Conservation (phyloP, 2,329 filamentous ascomycete genomes). For the Didymella pinodella region DNA sequence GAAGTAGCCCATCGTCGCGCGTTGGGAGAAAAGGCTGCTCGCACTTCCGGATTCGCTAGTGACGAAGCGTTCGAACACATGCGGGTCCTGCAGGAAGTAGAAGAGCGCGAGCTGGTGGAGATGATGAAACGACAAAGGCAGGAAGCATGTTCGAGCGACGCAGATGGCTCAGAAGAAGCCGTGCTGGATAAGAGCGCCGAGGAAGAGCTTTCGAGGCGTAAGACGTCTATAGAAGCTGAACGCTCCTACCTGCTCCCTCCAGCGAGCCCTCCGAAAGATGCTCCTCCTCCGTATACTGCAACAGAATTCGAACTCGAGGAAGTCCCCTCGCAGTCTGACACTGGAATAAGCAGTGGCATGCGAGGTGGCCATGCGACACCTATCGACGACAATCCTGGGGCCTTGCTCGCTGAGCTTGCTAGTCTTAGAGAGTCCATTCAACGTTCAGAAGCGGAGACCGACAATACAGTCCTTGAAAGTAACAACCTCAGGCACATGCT, state of each 20-base stretch:
- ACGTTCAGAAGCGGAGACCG: background rate
- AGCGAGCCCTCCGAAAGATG: background rate
- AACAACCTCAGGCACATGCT: slow-evolving; percentile 13
- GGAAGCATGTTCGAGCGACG: background rate
- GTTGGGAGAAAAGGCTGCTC: background rate
- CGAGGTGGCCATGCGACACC: background rate
- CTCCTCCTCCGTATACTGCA: background rate
- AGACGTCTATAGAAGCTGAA: background rate
- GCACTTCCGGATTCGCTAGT: background rate
- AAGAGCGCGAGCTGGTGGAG: background rate
- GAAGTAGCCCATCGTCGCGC: background rate
- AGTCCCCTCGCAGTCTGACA: background rate
- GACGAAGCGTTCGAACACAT: background rate
- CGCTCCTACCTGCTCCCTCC: background rate
- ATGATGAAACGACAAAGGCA: background rate
- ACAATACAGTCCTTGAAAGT: background rate
- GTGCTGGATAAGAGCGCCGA: background rate
- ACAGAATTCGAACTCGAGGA: background rate
- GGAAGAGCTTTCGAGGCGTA: background rate
- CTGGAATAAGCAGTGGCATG: background rate
- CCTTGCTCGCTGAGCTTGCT: background rate
- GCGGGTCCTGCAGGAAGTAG: background rate
- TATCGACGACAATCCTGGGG: background rate
- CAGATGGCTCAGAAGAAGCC: background rate
- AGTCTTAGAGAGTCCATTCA: background rate